These are phyloP conservation scores for Cetraspora pellucida DNA, from an alignment of 192 early-diverging fungal genomes.

Conservation along the genomic window DNA sequence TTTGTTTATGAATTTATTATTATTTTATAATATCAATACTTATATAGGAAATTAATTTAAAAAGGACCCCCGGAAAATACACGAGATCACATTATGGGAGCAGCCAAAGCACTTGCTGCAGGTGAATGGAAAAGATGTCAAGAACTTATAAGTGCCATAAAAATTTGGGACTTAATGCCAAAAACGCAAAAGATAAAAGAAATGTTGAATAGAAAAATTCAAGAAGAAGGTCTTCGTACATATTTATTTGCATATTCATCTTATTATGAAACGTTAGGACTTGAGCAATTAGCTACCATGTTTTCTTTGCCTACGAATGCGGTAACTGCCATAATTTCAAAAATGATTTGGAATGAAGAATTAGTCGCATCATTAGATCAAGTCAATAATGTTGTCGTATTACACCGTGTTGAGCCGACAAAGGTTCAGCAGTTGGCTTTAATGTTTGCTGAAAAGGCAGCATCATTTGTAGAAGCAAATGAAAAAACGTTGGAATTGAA, in stretches of 20 bases:
- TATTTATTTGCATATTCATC: conserved; percentile 93
- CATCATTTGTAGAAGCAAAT: conserved; percentile 83
- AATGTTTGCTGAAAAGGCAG: conserved; percentile 86
- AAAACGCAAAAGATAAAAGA: conserved; percentile 82
- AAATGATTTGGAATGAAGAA: conserved; percentile 96
- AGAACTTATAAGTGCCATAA: conserved; percentile 86
- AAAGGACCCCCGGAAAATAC: conserved; percentile 94
- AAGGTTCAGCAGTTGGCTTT: conserved; percentile 86
- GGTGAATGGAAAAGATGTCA: conserved; percentile 92
- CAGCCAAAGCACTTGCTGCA: conserved; percentile 84
- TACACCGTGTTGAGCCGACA: conserved; percentile 76
- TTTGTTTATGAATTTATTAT: neutral
- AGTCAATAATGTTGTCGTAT: conserved; percentile 74
- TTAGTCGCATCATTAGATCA: conserved; percentile 87
- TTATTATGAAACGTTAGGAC: conserved; percentile 86
- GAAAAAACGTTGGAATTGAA: conserved; percentile 87
- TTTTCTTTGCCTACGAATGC: conserved; percentile 72
- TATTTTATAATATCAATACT: neutral
- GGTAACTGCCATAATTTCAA: conserved; percentile 79
- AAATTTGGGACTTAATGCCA: conserved; percentile 95
- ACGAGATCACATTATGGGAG: conserved; percentile 98
- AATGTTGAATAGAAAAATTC: conserved; percentile 88
- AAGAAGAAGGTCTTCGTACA: conserved; percentile 94
- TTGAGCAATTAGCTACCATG: conserved; percentile 84
- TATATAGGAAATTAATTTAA: neutral